phyloP scores from a whole-genome alignment of 1,139 yeast species.

The Suhomyces atakaporum region DNA sequence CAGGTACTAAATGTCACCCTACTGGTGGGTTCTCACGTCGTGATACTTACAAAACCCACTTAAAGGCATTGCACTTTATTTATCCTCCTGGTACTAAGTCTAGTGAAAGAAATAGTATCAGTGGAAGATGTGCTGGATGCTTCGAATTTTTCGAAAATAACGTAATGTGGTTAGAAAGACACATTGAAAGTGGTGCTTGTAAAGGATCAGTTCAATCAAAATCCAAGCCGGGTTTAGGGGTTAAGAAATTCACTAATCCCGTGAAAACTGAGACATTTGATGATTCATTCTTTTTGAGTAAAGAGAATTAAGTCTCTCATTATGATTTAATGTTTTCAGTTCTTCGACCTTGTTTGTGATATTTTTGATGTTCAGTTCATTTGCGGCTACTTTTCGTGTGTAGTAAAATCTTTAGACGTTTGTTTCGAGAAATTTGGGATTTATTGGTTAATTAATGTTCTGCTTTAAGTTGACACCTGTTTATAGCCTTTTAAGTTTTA shows the following conservation, averaged over 20 bases:
- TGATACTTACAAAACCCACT: conserved; percentile 60
- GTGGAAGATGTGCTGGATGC: conserved; percentile 62
- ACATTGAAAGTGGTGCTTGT: conserved; percentile 50
- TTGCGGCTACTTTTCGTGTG: not conserved
- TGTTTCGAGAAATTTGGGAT: conserved; percentile 1
- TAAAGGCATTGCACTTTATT: conserved; percentile 58
- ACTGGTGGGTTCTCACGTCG: conserved; percentile 61
- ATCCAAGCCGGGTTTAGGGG: conserved; percentile 4
- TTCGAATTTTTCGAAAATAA: conserved; percentile 51
- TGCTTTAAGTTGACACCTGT: not conserved
- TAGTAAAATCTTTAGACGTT: conserved; percentile 1
- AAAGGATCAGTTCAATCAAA: conserved; percentile 36
- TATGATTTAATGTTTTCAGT: conserved; percentile 4
- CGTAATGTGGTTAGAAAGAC: conserved; percentile 51
- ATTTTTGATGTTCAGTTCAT: conserved; percentile 3
- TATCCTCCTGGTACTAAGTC: conserved; percentile 61
- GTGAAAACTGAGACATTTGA: conserved; percentile 7
- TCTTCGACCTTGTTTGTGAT: conserved; percentile 2
- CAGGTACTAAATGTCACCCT: conserved; percentile 56
- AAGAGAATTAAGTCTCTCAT: conserved; percentile 1
- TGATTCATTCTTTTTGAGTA: conserved; percentile 4
- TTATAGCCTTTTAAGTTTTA: not conserved
- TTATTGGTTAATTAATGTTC: not conserved
- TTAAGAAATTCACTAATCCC: not conserved
- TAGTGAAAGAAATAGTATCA: conserved; percentile 41